These are phyloP conservation scores for Hordeum marinum DNA, from an alignment of 176 grass and related monocot species.

Conservation along the genomic window DNA sequence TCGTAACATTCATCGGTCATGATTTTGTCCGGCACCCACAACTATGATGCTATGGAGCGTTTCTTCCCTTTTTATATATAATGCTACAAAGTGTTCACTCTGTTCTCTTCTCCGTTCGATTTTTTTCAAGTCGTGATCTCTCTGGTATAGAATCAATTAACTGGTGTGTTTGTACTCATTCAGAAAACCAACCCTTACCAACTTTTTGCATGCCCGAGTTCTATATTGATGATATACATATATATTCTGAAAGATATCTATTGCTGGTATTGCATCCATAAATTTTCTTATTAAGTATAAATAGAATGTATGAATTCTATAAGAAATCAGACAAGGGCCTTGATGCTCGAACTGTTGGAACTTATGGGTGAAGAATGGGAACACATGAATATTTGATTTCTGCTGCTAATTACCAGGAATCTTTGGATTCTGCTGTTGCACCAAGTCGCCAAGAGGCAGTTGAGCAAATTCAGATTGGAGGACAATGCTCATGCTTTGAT, in stretches of 20 bases:
- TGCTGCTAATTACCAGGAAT: neutral
- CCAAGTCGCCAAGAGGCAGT: too few relatives aligned
- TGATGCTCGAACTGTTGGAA: neutral
- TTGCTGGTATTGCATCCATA: neutral
- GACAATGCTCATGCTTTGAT: too few relatives aligned
- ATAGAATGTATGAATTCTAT: neutral
- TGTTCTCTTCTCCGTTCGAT: neutral
- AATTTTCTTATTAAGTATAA: neutral
- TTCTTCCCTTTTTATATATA: conserved; percentile 22
- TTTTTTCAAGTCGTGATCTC: neutral
- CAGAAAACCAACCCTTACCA: neutral
- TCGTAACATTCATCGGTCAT: conserved; percentile 65
- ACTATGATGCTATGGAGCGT: neutral
- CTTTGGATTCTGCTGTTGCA: too few relatives aligned
- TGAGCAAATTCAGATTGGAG: too few relatives aligned
- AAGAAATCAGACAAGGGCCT: neutral
- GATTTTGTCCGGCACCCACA: neutral
- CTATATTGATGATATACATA: neutral
- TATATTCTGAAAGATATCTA: neutral
- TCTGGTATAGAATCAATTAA: neutral
- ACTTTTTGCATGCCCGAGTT: neutral
- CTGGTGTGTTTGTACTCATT: neutral
- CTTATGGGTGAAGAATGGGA: neutral
- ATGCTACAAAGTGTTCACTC: neutral
- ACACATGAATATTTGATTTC: neutral